Evolutionary conservation across 805 yeast genomes (phyloP), one percentile per base, ranked within the genome.

Genomic region (Barnettozyma vustinii): DNA sequence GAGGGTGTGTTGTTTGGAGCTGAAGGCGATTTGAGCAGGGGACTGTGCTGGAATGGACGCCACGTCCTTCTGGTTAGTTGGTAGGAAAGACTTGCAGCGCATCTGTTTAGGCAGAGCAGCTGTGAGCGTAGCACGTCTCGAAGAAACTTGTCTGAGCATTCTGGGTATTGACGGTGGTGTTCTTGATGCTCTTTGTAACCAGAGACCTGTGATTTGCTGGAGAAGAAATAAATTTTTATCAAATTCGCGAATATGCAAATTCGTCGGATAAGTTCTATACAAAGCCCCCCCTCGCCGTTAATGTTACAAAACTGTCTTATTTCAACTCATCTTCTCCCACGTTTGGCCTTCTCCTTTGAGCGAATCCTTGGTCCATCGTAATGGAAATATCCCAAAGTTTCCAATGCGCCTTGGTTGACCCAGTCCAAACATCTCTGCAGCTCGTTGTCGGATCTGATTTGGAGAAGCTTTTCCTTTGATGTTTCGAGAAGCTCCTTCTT

Each of bases 351-450:
- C 13, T 37, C 30, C 19, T 19, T 21, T 5, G 39, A 40, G 18
- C 42, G 42, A 39, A 15, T n/a, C 18, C 44, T 45, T 9, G 48
- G 52, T 7, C 86, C 87, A 15, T 80, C 85, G 52, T 77, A 81
- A 51, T 81, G 79, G 0, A 75, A 65, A 51, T 72, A 71, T 5
- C 80, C 86, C 15, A 71, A 64, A 37, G 63, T 61, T 12, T 79
- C 83, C 15, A 74, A 54, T 1, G 87, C 86, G 16, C 72, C 65
- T 9, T 80, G 72, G 56, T 83, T 83, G 23, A 80, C 81, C 87
- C 88, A 83, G 49, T 77, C 80, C 2, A 73, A 59, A 30, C 80
- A 79, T 46, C 82, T 64, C 19, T 69, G 67, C 45, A 68, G 57
- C 50, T 71, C 79, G 46, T 74, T 67, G 20, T 74, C 72, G 13